Evolutionary conservation across 2,329 filamentous ascomycete species (phyloP).

Genomic region (Aquanectria penicillioides): DNA sequence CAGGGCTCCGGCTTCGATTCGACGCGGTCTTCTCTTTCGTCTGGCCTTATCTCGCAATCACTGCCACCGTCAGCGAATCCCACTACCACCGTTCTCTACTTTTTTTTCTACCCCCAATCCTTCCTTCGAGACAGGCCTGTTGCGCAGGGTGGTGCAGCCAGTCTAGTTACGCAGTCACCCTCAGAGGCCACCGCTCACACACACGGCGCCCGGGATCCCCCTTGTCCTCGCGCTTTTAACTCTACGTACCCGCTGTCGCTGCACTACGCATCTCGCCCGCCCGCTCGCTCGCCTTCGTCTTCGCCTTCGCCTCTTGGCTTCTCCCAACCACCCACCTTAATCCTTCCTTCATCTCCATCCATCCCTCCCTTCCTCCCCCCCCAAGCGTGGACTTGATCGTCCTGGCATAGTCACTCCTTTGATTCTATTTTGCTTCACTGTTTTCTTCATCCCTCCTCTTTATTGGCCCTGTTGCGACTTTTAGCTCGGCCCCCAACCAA

Average conservation of each 20-base stretch:
- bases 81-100: neutral
- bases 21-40: constrained; percentile 9
- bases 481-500: constrained; percentile 28
- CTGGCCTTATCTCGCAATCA: too few relatives aligned
- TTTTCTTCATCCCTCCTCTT: constrained; percentile 11
- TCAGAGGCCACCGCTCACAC: constrained; percentile 16
- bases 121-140: neutral
- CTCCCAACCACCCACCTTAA: constrained; percentile 30
- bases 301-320: constrained; percentile 20
- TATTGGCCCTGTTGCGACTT: constrained; percentile 25
- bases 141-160: constrained; percentile 4
- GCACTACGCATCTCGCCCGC: constrained; percentile 22
- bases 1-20: neutral
- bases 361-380: constrained; percentile 1
- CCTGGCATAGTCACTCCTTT: constrained; percentile 37
- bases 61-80: neutral
- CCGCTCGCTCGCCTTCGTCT: constrained; percentile 27
- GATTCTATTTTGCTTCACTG: constrained; percentile 25
- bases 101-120: neutral
- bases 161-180: neutral
- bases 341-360: constrained; percentile 9
- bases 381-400: constrained; percentile 32
- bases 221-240: constrained; percentile 36
- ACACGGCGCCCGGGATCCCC: constrained; percentile 26
- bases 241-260: constrained; percentile 34